phyloP scores from a whole-genome alignment of 2,329 filamentous ascomycete genomes.

The Fusarium subtropicale region DNA sequence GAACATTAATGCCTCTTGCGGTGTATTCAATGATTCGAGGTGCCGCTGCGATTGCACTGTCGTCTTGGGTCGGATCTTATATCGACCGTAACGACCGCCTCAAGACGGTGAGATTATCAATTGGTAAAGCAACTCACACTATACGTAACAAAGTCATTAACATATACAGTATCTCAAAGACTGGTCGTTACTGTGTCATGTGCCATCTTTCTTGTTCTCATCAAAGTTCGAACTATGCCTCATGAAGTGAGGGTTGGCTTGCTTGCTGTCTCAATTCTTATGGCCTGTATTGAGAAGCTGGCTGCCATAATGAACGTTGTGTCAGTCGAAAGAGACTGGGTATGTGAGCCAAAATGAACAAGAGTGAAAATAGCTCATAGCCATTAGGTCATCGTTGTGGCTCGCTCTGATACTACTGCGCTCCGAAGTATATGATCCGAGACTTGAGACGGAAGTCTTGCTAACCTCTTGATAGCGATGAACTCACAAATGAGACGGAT shows the following conservation, averaged over 20 bases:
- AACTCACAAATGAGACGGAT: slow-evolving; percentile 73
- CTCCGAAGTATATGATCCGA: slow-evolving; percentile 29
- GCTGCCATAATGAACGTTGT: slow-evolving; percentile 73
- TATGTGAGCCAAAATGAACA: slow-evolving; percentile 42
- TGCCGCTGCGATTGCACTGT: slow-evolving; percentile 67
- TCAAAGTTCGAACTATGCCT: slow-evolving; percentile 3
- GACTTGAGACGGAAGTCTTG: not conserved
- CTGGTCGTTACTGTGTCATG: slow-evolving; percentile 62
- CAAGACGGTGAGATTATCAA: slow-evolving; percentile 62
- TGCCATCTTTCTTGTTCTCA: slow-evolving; percentile 55
- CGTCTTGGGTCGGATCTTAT: slow-evolving; percentile 66
- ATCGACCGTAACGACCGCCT: slow-evolving; percentile 69
- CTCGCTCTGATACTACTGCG: slow-evolving; percentile 34
- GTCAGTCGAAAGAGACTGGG: slow-evolving; percentile 78
- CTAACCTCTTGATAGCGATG: slow-evolving; percentile 50
- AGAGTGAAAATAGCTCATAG: slow-evolving; percentile 6
- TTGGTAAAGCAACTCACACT: slow-evolving; percentile 44
- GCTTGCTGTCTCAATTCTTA: slow-evolving; percentile 55
- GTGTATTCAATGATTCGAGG: slow-evolving; percentile 75
- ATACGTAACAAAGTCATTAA: slow-evolving; percentile 2
- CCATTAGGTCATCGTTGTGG: slow-evolving; percentile 47
- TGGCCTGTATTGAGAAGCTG: slow-evolving; percentile 78
- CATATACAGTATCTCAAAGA: slow-evolving; percentile 52
- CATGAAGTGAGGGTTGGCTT: slow-evolving; percentile 38
- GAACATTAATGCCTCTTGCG: slow-evolving; percentile 73